A percentile compares a stretch with the other conserved stretches of the same genome.
Conservation (phyloP, 2,329 filamentous ascomycete genomes). For the Dendryphion nanum region DNA sequence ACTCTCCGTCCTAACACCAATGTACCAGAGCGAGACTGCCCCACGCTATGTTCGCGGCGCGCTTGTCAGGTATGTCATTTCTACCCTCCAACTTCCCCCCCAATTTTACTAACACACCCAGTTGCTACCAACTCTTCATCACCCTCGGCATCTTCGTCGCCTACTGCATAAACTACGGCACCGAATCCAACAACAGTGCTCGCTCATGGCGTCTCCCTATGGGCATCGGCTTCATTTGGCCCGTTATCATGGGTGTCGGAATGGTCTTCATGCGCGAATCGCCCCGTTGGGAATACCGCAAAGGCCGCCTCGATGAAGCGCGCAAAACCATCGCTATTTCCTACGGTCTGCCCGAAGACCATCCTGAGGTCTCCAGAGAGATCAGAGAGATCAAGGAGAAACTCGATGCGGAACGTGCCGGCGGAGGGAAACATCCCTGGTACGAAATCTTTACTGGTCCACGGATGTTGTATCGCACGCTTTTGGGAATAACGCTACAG, state of each 20-base stretch:
- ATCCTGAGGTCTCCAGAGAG: slow-evolving; percentile 54
- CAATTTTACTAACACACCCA: too few relatives aligned
- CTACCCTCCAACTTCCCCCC: too few relatives aligned
- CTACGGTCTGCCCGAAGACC: slow-evolving; percentile 56
- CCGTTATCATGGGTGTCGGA: slow-evolving; percentile 52
- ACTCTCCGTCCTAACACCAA: slow-evolving; percentile 55
- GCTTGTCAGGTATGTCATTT: too few relatives aligned
- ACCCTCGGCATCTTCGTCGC: slow-evolving; percentile 63
- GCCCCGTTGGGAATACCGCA: slow-evolving; percentile 59
- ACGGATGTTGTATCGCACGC: slow-evolving; percentile 64
- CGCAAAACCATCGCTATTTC: slow-evolving; percentile 52
- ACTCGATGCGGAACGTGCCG: slow-evolving; percentile 51
- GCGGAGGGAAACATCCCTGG: slow-evolving; percentile 33
- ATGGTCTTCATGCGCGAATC: slow-evolving; percentile 58
- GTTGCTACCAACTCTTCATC: slow-evolving; percentile 67
- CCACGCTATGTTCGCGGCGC: slow-evolving; percentile 64
- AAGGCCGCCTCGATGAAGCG: slow-evolving; percentile 52
- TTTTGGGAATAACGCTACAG: slow-evolving; percentile 62
- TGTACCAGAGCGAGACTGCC: slow-evolving; percentile 68
- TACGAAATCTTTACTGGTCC: slow-evolving; percentile 65
- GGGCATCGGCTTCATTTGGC: slow-evolving; percentile 58
- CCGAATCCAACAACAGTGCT: slow-evolving; percentile 47
- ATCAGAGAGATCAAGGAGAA: slow-evolving; percentile 57
- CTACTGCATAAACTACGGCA: slow-evolving; percentile 59
- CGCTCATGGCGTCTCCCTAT: slow-evolving; percentile 65